These are phyloP conservation scores for Prunus mira DNA, from an alignment of 306 rosid species.

Conservation along the genomic window DNA sequence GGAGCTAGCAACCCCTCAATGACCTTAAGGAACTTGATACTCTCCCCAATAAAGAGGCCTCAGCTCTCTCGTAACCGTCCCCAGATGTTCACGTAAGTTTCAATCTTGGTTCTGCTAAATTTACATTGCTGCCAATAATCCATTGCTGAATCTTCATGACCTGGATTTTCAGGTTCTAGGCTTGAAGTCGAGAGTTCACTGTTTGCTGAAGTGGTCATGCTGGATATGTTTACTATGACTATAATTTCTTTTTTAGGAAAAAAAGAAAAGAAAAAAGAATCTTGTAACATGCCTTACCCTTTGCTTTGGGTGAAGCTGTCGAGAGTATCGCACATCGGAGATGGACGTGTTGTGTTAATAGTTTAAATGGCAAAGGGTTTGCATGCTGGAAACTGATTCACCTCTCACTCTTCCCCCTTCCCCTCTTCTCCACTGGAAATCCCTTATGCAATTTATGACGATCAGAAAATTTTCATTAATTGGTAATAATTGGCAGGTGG, in stretches of 20 bases:
- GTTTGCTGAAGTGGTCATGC: conserved; percentile 20
- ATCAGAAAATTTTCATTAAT: background rate
- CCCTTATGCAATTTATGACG: background rate
- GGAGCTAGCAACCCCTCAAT: conserved; percentile 70
- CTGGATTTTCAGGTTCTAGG: conserved; percentile 66
- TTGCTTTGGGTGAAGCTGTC: conserved; percentile 2
- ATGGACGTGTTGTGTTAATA: too few relatives aligned
- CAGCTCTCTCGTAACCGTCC: conserved; percentile 86
- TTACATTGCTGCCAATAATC: background rate
- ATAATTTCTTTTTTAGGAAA: background rate
- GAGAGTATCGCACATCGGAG: too few relatives aligned
- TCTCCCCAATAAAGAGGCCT: conserved; percentile 96
- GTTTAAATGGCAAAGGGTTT: too few relatives aligned
- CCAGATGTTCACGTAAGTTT: conserved; percentile 75
- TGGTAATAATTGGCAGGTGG: background rate
- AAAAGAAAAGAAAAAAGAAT: background rate
- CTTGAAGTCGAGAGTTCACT: conserved; percentile 26
- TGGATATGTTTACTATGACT: conserved; percentile 1
- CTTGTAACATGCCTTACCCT: background rate
- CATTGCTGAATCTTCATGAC: conserved; percentile 22
- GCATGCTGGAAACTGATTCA: background rate
- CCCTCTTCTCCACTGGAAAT: background rate
- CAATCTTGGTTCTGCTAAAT: conserved; percentile 5
- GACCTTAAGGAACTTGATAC: conserved; percentile 79
- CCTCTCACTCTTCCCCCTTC: background rate